Base-by-base conservation (phyloP, 768 basidiomycete species). In the Boletus rex-veris region DNA sequence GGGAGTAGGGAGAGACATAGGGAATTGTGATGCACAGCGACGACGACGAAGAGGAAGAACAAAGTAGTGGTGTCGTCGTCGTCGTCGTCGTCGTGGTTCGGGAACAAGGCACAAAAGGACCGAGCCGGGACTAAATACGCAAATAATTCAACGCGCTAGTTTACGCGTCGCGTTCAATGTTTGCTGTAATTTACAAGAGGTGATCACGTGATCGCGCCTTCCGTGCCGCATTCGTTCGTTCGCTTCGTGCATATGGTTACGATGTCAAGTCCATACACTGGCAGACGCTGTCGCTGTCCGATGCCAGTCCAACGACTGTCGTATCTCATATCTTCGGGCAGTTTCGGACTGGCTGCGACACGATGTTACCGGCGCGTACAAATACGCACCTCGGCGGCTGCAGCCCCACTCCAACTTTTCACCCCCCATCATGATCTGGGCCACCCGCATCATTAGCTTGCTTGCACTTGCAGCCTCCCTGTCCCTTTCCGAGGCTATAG, bases 1-100 rank as follows among this genome's bases (percentile, higher is more conserved):
- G 11, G 86, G 86, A 0, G 85, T 86, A 7, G 76, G 77, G 24
- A 88, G 77, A 75, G 81, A 83, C 62, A 67, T 63, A 53, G 46
- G 21, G 52, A 50, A 26, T 26, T 26, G 26, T 26, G 26, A 26
- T 26, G 26, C 54, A 56, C 51, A 48, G 48, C 56, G 62, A 56
- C 55, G 52, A 61, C 54, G 38, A 54, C 40, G 15, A 41, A 19
- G 31, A 41, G 24, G 16, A 57, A 52, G 37, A 54, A 44, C 5
- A 42, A 41, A 5, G 24, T n/a, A n/a, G 16, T 33, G 36, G 14
- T 46, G 45, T 47, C 26, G 21, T 3, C 4, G 52, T 48, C n/a
- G n/a, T n/a, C 31, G 59, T 59, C 51, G 62, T 60, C 53, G 69
- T 62, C 53, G 64, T 59, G 15, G 58, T 60, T 31, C 53, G 31